Conservation (phyloP, 371 early-diverging fungal genomes). For the Capillidium heterosporum region DNA sequence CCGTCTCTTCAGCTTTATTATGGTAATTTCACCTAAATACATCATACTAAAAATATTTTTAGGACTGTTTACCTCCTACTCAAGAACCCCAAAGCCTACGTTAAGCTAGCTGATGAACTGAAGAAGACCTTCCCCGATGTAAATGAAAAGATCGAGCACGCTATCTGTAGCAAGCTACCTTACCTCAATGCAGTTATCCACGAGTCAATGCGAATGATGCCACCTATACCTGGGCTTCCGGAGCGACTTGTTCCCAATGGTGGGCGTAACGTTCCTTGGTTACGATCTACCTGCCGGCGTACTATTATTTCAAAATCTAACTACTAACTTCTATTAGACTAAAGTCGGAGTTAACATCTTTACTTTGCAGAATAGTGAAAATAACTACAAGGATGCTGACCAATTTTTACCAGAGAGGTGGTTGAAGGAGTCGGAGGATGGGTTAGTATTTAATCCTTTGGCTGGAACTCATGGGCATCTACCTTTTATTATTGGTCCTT, state of each 20-base stretch:
- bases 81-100: too few species aligned
- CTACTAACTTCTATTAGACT: not conserved
- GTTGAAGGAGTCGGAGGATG: too few species aligned
- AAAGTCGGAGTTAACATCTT: not conserved
- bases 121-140: too few species aligned
- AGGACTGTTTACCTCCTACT: too few species aligned
- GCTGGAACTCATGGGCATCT: not conserved
- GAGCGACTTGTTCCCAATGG: constrained; percentile 12
- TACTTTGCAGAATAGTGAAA: not conserved
- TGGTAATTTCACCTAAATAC: too few species aligned
- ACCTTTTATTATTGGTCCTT: not conserved
- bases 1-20: too few species aligned
- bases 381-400: not conserved
- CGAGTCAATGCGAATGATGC: constrained; percentile 17
- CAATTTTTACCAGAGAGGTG: not conserved
- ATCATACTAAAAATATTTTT: too few species aligned
- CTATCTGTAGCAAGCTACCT: constrained; percentile 10
- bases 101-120: too few species aligned
- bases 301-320: not conserved
- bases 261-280: constrained; percentile 11
- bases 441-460: too few species aligned
- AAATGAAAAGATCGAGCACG: not conserved
- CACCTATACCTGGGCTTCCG: constrained; percentile 10
- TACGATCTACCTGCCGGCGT: constrained; percentile 7
- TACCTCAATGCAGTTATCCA: constrained; percentile 16